phyloP scores from a whole-genome alignment of 257 asterid genomes.

The Mitragyna speciosa region DNA sequence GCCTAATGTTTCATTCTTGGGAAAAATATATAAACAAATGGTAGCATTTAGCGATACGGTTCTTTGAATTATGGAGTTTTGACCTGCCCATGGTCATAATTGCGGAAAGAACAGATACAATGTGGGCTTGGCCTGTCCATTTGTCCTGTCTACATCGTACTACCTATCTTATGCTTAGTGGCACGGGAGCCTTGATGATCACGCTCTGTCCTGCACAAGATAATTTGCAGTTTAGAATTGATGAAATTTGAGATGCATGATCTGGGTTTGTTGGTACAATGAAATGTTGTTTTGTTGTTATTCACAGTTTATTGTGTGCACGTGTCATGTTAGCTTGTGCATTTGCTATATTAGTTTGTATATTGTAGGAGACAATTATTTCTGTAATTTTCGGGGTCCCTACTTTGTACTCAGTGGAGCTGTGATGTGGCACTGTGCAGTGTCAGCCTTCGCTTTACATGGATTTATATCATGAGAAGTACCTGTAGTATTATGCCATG shows the following conservation, averaged over 20 bases:
- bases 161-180: neutral
- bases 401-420: neutral
- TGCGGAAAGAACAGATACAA: neutral
- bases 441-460: neutral
- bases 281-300: neutral
- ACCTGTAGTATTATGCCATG: neutral
- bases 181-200: neutral
- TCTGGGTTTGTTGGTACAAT: neutral
- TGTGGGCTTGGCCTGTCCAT: neutral
- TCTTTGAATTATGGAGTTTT: neutral
- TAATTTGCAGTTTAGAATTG: neutral
- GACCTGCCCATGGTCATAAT: no score
- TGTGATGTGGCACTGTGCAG: neutral
- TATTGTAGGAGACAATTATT: neutral
- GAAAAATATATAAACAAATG: no score
- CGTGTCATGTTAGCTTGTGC: neutral
- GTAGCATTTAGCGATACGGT: neutral
- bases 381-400: neutral
- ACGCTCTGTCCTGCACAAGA: neutral
- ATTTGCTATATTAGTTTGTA: neutral
- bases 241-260: neutral
- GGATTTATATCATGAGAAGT: neutral
- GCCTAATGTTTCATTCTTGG: no score
- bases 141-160: neutral
- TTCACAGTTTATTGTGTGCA: neutral